A percentile compares a stretch with the other conserved stretches of the same genome.
Evolutionary conservation across 2,329 filamentous ascomycete species (phyloP).

Genomic region (Fusarium decemcellulare): DNA sequence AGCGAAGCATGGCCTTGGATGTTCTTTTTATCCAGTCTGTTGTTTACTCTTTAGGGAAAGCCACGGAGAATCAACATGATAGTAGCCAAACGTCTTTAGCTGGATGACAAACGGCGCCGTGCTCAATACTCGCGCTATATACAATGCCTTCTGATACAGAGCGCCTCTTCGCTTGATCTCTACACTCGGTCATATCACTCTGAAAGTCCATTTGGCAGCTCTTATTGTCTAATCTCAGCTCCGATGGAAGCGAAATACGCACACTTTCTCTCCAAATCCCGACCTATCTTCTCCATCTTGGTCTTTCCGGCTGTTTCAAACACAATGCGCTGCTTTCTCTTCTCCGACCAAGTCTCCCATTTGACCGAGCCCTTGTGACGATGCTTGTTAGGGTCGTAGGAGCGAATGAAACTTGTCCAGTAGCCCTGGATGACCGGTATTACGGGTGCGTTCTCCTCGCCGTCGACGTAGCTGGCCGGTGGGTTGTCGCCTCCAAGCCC

Average conservation of each 20-base stretch:
- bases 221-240: slow-evolving; percentile 31
- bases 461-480: slow-evolving; percentile 69
- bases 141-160: neutral
- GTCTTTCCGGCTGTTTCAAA: slow-evolving; percentile 57
- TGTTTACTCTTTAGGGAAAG: too few relatives aligned
- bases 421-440: slow-evolving; percentile 76
- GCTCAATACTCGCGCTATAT: neutral
- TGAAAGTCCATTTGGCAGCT: too few relatives aligned
- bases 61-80: too few relatives aligned
- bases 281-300: slow-evolving; percentile 55
- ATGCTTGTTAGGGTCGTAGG: slow-evolving; percentile 73
- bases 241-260: slow-evolving; percentile 37
- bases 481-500: slow-evolving; percentile 62
- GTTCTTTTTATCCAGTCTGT: too few relatives aligned
- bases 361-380: slow-evolving; percentile 50
- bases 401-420: slow-evolving; percentile 81
- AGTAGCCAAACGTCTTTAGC: too few relatives aligned
- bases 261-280: slow-evolving; percentile 46
- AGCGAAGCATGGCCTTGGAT: too few relatives aligned
- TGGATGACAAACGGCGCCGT: too few relatives aligned
- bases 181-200: too few relatives aligned
- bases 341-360: slow-evolving; percentile 58
- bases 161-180: neutral
- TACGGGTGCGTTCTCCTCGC: slow-evolving; percentile 68
- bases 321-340: slow-evolving; percentile 51